These are phyloP conservation scores for Trametes cingulata DNA, from an alignment of 768 basidiomycete species.

Conservation along the genomic window DNA sequence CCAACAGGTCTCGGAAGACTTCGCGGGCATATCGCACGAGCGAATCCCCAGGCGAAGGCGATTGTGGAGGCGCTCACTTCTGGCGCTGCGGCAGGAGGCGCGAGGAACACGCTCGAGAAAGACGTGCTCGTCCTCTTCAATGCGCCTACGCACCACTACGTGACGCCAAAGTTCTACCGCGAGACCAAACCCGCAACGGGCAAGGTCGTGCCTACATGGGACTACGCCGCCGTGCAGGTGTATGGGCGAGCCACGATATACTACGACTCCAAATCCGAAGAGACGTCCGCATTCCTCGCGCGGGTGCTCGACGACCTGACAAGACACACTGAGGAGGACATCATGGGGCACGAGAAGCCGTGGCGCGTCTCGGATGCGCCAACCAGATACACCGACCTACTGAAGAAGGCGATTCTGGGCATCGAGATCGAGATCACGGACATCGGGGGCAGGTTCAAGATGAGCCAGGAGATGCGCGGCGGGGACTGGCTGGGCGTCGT, in stretches of 20 bases:
- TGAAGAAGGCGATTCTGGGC: slow-evolving; percentile 33
- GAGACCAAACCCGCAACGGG: slow-evolving; percentile 32
- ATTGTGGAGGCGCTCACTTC: slow-evolving; percentile 20
- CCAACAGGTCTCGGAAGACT: slow-evolving; percentile 19
- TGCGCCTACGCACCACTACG: slow-evolving; percentile 28
- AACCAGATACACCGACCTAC: slow-evolving; percentile 20
- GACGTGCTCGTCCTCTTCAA: slow-evolving; percentile 29
- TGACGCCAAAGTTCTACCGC: slow-evolving; percentile 32
- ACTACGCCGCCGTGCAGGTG: slow-evolving; percentile 32
- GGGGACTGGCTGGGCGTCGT: slow-evolving; percentile 29
- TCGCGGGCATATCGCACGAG: slow-evolving; percentile 30
- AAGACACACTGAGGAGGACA: slow-evolving; percentile 11
- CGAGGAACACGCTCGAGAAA: slow-evolving; percentile 4
- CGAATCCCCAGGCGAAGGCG: slow-evolving; percentile 31
- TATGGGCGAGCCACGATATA: slow-evolving; percentile 28
- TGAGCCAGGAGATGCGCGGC: slow-evolving; percentile 28
- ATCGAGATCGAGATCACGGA: slow-evolving; percentile 27
- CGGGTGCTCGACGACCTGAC: slow-evolving; percentile 20
- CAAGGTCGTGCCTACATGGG: slow-evolving; percentile 32
- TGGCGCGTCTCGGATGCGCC: slow-evolving; percentile 31
- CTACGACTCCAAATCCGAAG: slow-evolving; percentile 6
- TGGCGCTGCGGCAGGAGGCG: not conserved
- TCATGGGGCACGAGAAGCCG: slow-evolving; percentile 18
- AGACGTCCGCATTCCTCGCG: slow-evolving; percentile 23
- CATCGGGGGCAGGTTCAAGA: slow-evolving; percentile 30